phyloP scores from a whole-genome alignment of 441 rosid species.

The Bruguiera hainesii region DNA sequence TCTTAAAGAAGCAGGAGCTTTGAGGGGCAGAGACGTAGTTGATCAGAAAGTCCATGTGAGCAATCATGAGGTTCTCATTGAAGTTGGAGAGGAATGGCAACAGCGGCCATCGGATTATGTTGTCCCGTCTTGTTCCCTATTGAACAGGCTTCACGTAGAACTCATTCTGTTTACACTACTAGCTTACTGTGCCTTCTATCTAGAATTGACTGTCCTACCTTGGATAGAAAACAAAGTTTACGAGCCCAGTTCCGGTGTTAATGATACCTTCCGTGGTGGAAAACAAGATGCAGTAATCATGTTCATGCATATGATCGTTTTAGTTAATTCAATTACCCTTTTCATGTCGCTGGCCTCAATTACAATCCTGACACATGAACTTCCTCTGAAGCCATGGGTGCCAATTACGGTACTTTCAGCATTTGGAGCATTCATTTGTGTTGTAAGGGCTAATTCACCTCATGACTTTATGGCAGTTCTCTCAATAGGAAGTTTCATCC shows the following conservation, averaged over 20 bases:
- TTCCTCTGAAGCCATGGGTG: conserved; percentile 20
- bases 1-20: conserved; percentile 9
- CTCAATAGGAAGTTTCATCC: conserved; percentile 5
- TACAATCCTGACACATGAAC: conserved; percentile 16
- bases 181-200: conserved; percentile 11
- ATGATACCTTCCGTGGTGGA: too few relatives aligned
- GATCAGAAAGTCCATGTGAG: neutral
- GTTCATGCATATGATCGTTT: neutral
- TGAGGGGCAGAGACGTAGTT: neutral
- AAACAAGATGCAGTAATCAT: conserved; percentile 1
- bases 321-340: conserved; percentile 21
- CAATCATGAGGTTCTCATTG: conserved; percentile 16
- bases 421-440: conserved; percentile 17
- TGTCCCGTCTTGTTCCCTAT: neutral
- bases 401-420: conserved; percentile 3
- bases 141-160: neutral
- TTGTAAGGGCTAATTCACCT: conserved; percentile 9
- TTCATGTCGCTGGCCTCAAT: conserved; percentile 19
- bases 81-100: conserved; percentile 3
- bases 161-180: conserved; percentile 12
- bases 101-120: neutral
- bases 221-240: too few relatives aligned
- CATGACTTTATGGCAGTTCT: neutral
- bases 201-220: conserved; percentile 3
- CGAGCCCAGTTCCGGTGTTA: neutral